Evolutionary conservation across 768 basidiomycete species (phyloP).

Genomic region (Phallus indusiatus): DNA sequence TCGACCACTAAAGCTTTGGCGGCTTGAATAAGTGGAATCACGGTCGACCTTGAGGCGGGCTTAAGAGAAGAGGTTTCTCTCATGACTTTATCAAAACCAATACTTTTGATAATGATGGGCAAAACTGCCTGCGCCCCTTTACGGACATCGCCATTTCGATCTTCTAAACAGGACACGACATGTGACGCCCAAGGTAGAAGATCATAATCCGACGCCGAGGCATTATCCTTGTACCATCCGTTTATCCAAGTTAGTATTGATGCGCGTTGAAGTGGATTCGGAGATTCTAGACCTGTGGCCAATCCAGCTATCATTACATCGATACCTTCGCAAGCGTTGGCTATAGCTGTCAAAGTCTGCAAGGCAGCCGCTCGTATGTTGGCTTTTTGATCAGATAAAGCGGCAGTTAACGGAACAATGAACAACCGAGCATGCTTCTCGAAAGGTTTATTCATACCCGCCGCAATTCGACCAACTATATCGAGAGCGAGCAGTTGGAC

Average conservation of each 20-base stretch:
- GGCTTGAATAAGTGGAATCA: constrained; percentile 81
- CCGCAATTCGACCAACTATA: constrained; percentile 81
- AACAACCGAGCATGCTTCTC: constrained; percentile 82
- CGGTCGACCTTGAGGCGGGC: constrained; percentile 79
- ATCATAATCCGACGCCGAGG: constrained; percentile 48
- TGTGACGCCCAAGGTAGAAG: constrained; percentile 56
- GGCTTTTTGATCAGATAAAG: constrained; percentile 89
- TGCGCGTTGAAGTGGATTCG: constrained; percentile 82
- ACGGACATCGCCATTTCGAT: constrained; percentile 83
- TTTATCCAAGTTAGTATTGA: constrained; percentile 71
- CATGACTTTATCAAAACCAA: constrained; percentile 80
- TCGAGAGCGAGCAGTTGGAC: constrained; percentile 88
- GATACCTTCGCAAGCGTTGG: constrained; percentile 72
- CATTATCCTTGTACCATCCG: constrained; percentile 66
- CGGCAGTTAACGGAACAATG: constrained; percentile 65
- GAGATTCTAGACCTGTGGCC: constrained; percentile 69
- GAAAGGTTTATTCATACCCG: constrained; percentile 92
- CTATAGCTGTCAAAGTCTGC: constrained; percentile 73
- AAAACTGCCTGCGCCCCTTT: constrained; percentile 82
- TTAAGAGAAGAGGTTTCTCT: constrained; percentile 82
- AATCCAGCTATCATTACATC: constrained; percentile 76
- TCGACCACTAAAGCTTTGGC: constrained; percentile 45
- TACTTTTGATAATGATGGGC: constrained; percentile 60
- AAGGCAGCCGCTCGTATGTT: constrained; percentile 72
- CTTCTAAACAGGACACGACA: constrained; percentile 75